Percentiles rank a stretch among this genome's conserved stretches.
Conservation (phyloP, 139 green algal species). For the Chlorella sp. region DNA sequence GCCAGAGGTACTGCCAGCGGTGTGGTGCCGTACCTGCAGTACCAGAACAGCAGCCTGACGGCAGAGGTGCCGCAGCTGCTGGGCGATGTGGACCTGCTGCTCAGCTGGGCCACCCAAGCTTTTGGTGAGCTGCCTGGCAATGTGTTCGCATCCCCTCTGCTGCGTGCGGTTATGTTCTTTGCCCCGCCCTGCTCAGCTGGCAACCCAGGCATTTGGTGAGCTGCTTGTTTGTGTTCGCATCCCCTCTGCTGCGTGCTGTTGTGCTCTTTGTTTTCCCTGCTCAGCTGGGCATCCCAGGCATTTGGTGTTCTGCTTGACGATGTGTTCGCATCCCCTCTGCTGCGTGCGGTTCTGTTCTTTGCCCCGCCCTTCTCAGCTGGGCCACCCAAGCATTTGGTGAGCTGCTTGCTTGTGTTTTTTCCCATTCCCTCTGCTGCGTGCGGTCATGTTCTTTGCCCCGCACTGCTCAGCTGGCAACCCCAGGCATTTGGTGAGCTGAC, state of each 20-base stretch:
- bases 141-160: too few relatives aligned
- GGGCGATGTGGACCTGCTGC: conserved; percentile 53
- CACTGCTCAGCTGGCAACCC: conserved; percentile 59
- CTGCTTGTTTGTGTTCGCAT: too few relatives aligned
- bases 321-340: too few relatives aligned
- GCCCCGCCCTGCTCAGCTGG: background rate
- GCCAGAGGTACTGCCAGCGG: background rate
- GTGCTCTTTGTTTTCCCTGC: too few relatives aligned
- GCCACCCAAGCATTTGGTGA: too few relatives aligned
- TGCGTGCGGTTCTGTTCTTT: background rate
- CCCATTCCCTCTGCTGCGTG: too few relatives aligned
- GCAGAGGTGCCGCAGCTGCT: conserved; percentile 62
- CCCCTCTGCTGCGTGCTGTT: too few relatives aligned
- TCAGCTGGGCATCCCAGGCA: too few relatives aligned
- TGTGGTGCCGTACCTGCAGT: conserved; percentile 52
- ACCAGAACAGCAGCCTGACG: conserved; percentile 80
- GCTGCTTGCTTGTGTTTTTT: too few relatives aligned
- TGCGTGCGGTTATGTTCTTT: background rate
- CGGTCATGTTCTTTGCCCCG: too few relatives aligned
- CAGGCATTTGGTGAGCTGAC: conserved; percentile 52
- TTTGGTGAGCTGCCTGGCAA: conserved; percentile 55
- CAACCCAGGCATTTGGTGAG: too few relatives aligned
- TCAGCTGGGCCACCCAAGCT: conserved; percentile 62
- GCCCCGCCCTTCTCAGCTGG: background rate
- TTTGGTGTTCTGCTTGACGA: background rate